A percentile compares a stretch with the other conserved stretches of the same genome.
Conservation (phyloP, 2,329 filamentous ascomycete genomes). For the Monilinia polystroma region DNA sequence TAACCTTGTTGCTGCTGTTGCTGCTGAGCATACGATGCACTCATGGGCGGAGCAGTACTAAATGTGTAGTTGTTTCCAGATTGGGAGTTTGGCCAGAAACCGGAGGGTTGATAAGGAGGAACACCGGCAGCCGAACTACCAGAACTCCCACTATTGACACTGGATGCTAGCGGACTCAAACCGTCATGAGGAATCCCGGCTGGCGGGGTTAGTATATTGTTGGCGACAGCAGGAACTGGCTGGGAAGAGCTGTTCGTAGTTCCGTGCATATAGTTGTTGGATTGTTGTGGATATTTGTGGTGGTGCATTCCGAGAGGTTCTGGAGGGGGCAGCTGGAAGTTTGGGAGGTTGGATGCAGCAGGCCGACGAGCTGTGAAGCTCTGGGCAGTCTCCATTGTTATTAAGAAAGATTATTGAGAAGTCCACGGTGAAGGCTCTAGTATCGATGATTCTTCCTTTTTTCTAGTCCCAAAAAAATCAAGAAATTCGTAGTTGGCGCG, state of each 20-base stretch:
- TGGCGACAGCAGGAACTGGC: slow-evolving; percentile 41
- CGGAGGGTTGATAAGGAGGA: slow-evolving; percentile 56
- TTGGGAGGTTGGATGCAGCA: slow-evolving; percentile 66
- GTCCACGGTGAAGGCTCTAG: slow-evolving; percentile 30
- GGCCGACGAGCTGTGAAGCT: slow-evolving; percentile 71
- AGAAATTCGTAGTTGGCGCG: not conserved
- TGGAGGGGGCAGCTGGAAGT: slow-evolving; percentile 67
- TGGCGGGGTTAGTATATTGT: slow-evolving; percentile 45
- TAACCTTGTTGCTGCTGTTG: slow-evolving; percentile 41
- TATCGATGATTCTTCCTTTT: not conserved
- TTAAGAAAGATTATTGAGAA: slow-evolving; percentile 35
- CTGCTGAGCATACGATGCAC: slow-evolving; percentile 34
- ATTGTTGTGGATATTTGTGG: slow-evolving; percentile 40
- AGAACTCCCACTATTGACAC: slow-evolving; percentile 59
- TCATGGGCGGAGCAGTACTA: slow-evolving; percentile 48
- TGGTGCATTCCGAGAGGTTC: slow-evolving; percentile 49
- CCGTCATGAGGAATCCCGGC: slow-evolving; percentile 56
- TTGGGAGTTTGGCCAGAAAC: slow-evolving; percentile 57
- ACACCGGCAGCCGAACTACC: slow-evolving; percentile 56
- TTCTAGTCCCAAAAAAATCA: not conserved
- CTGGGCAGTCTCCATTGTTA: slow-evolving; percentile 55
- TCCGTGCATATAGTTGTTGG: slow-evolving; percentile 50
- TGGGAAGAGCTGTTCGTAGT: slow-evolving; percentile 45
- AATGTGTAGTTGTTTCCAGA: slow-evolving; percentile 53
- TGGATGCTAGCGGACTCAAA: slow-evolving; percentile 60